Percentiles rank a stretch among this genome's conserved stretches.
These are phyloP conservation scores for Candida insectorum DNA, from an alignment of 805 yeast species.

Conservation along the genomic window DNA sequence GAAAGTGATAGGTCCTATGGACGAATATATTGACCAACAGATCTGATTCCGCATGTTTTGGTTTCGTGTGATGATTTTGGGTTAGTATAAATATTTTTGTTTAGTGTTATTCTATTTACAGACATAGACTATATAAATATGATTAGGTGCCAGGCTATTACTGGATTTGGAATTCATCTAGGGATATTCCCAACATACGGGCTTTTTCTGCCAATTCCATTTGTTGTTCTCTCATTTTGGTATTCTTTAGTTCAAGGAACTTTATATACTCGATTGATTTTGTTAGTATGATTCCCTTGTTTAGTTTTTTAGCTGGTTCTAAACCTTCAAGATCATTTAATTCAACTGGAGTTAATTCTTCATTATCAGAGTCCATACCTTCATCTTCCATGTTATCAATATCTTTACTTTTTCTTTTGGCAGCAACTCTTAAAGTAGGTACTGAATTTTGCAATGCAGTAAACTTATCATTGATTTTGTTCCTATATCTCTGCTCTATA, in stretches of 20 bases:
- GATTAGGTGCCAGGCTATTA: too few species aligned
- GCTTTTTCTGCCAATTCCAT: constrained; percentile 42
- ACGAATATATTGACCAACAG: too few species aligned
- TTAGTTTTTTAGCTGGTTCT: constrained; percentile 69
- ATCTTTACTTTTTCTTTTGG: constrained; percentile 18
- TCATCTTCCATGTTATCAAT: constrained; percentile 11
- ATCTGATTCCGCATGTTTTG: too few species aligned
- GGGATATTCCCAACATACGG: constrained; percentile 26
- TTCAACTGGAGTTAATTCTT: constrained; percentile 4
- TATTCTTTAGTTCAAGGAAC: constrained; percentile 63
- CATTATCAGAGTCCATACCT: constrained; percentile 11
- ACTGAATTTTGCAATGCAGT: constrained; percentile 35
- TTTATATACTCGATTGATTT: constrained; percentile 79
- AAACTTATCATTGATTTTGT: constrained; percentile 41
- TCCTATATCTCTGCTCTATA: constrained; percentile 41
- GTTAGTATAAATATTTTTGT: too few species aligned
- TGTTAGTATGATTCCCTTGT: constrained; percentile 73
- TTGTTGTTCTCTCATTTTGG: constrained; percentile 48
- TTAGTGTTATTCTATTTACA: too few species aligned
- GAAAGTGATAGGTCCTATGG: too few species aligned
- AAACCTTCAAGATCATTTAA: constrained; percentile 61
- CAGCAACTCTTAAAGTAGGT: constrained; percentile 33
- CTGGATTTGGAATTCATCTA: constrained; percentile 3
- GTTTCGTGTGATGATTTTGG: too few species aligned
- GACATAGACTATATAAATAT: too few species aligned